Evolutionary conservation across 108 stramenopile genomes (phyloP), one percentile per base, ranked within the genome.

Genomic region (Schizochytrium sp.): DNA sequence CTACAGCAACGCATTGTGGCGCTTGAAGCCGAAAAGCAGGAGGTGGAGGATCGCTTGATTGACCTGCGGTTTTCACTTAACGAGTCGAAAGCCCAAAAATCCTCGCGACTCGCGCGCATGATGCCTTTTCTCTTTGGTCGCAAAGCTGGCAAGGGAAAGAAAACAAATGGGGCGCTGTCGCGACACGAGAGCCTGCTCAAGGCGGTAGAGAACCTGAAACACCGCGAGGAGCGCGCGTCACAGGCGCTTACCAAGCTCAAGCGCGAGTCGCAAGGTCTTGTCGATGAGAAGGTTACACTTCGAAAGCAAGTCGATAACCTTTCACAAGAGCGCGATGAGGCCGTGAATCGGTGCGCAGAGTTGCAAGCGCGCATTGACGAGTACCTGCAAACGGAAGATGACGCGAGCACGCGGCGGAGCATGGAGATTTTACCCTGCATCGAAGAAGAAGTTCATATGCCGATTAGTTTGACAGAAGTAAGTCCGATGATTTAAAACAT

Each of bases 31-130:
- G 76, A 83, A 45, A 83, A 83, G 4, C 76, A 83, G 28, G 76
- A 83, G 3, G 76, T 83, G 2, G 76, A 83, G 28, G 76, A 83
- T 53, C 76, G 76, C 51, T 83, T 83, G 76, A 83, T 83, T 34
- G 76, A 83, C 51, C 23, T 83, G n/a, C 76, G 76, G 0, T 83
- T 83, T 45, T 83, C 76, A 23, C 76, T 83, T 0, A 12, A 83
- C 48, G 76, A 83, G 48, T 53, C 76, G 6, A 53, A 53, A 23
- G 51, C 8, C 43, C 12, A 6, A 2, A 83, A 83, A 45, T 2
- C 48, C 44, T 25, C 45, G 6, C n/a, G 45, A 4, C 28, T 47
- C 43, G 51, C 48, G n/a, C 76, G 76, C 0, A 18, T 83, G 19
- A 6, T 83, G n/a, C 76, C 76, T 8, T 53, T 83, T 53, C 76